These are phyloP conservation scores for Phytophthora cryptogea DNA, from an alignment of 352 stramenopile species.

Conservation along the genomic window DNA sequence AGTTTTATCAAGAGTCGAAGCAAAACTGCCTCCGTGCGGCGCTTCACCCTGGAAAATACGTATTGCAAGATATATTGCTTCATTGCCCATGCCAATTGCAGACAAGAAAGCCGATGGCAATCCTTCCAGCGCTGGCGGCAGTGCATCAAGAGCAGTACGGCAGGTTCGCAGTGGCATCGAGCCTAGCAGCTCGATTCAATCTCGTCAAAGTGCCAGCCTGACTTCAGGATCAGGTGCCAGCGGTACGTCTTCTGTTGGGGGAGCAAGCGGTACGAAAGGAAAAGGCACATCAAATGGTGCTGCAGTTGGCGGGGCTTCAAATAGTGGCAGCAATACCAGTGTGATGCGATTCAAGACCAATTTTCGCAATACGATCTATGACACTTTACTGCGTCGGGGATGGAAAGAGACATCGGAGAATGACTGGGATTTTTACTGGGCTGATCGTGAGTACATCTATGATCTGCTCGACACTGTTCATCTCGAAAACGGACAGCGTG, in stretches of 20 bases:
- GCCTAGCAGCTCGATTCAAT: slow-evolving; percentile 16
- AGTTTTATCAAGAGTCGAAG: slow-evolving; percentile 22
- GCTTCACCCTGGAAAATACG: slow-evolving; percentile 2
- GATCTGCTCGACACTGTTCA: slow-evolving; percentile 91
- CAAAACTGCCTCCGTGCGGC: slow-evolving; percentile 15
- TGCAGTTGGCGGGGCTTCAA: neutral
- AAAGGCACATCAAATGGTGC: slow-evolving; percentile 14
- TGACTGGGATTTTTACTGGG: slow-evolving; percentile 92
- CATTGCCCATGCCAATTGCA: slow-evolving; percentile 12
- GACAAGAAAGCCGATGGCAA: slow-evolving; percentile 36
- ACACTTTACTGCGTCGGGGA: slow-evolving; percentile 85
- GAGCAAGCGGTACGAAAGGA: slow-evolving; percentile 18
- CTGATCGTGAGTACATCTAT: slow-evolving; percentile 91
- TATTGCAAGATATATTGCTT: neutral
- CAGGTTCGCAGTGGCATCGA: slow-evolving; percentile 50
- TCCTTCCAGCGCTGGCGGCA: slow-evolving; percentile 33
- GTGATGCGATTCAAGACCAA: slow-evolving; percentile 81
- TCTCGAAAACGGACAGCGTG: slow-evolving; percentile 76
- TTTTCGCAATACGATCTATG: slow-evolving; percentile 93
- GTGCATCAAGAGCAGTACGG: slow-evolving; percentile 23
- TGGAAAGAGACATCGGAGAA: slow-evolving; percentile 91
- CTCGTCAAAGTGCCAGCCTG: slow-evolving; percentile 19
- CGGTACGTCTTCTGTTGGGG: slow-evolving; percentile 8
- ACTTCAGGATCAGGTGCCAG: slow-evolving; percentile 7
- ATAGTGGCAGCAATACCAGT: slow-evolving; percentile 12